Base-by-base conservation (phyloP, 805 yeast species). In the Groenewaldozyma salmanticensis region DNA sequence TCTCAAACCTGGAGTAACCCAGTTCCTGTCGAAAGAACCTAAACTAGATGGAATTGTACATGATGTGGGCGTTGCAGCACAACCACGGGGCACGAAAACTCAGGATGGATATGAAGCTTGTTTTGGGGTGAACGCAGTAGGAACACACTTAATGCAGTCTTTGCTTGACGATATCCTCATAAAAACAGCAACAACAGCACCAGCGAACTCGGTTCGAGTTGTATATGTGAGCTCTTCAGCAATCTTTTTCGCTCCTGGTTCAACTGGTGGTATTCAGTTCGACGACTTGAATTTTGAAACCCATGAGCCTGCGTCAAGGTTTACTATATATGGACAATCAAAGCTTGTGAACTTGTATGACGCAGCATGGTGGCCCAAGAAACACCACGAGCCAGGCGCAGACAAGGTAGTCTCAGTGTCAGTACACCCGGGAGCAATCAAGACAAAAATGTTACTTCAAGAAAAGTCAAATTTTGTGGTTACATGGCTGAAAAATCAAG, bases 51-150 rank as follows among this genome's bases (percentile, higher is more conserved):
- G 64, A 1, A 56, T 66, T 18, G 53, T 70, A 27, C 62, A 66
- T 45, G 70, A 70, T 46, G 73, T 72, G 6, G 72, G 71, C 29
- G 62, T 70, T 3, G 65, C 67, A 68, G 34, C 39, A n/a, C 66
- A 67, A 3, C 64, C 48, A 3, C 13, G 24, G 19, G 38, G 38
- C 3, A 35, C 65, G 5, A 44, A 42, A 24, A 62, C 75, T 3
- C 45, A 52, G 7, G 74, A 72, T 52, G 74, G 72, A 4, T 63
- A 58, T 42, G 77, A 73, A 38, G 40, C 59, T 29, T 71, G 67
- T 40, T 53, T 70, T 32, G 77, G 74, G 6, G 65, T 67, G 15
- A 74, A 72, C 51, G 62, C 52, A 15, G 47, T 74, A 11, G 77
- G 71, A 1, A 70, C 71, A 21, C 68, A 62, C 39, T 50, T 70